Percentiles rank a stretch among this genome's conserved stretches.
Evolutionary conservation across 2,329 filamentous ascomycete genomes (phyloP).

Genomic region (Cladosporium sp.): DNA sequence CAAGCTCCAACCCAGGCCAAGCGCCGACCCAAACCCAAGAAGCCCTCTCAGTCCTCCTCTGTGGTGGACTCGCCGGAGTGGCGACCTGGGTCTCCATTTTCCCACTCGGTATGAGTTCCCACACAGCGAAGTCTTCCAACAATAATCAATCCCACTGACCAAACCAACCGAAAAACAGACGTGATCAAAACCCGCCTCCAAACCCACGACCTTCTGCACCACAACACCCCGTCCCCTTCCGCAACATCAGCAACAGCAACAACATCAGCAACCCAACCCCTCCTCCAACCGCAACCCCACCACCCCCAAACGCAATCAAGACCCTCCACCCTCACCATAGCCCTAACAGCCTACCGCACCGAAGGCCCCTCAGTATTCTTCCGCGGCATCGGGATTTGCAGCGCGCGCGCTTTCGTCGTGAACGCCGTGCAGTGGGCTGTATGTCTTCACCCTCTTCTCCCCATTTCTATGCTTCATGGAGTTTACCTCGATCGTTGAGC

Average conservation of each 20-base stretch:
- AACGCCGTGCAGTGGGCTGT: conserved; percentile 91
- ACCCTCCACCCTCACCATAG: conserved; percentile 40
- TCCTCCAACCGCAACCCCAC: conserved; percentile 12
- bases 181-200: conserved; percentile 93
- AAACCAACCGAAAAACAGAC: conserved; percentile 44
- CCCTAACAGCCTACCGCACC: conserved; percentile 62
- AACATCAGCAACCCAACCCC: conserved; percentile 2
- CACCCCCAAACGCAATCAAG: neutral
- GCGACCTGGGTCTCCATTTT: conserved; percentile 89
- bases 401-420: conserved; percentile 80
- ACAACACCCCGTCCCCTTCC: too few relatives aligned
- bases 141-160: neutral
- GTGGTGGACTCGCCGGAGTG: conserved; percentile 82
- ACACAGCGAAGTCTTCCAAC: neutral
- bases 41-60: conserved; percentile 54
- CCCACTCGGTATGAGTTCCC: conserved; percentile 52
- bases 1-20: conserved; percentile 25
- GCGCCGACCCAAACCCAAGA: conserved; percentile 46
- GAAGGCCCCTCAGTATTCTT: conserved; percentile 77
- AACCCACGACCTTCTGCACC: conserved; percentile 52
- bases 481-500: too few relatives aligned
- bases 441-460: neutral
- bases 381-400: conserved; percentile 76
- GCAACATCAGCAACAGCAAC: neutral
- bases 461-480: too few relatives aligned